Base-by-base conservation (phyloP, 164 flowering plant species). In the Vitis amurensis region DNA sequence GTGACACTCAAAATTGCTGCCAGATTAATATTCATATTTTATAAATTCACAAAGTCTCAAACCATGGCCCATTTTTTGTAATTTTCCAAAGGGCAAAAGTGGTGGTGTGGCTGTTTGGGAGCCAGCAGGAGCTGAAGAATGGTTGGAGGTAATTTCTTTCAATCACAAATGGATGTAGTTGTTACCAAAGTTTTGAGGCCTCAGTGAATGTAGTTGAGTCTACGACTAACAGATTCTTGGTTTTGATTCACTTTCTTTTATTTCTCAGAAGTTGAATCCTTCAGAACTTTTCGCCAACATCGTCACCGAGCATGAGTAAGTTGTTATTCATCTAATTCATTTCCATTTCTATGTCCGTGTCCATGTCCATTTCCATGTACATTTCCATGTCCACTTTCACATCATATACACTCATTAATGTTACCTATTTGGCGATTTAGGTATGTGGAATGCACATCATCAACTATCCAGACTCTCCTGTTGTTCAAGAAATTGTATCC, bases 81-180 rank as follows among this genome's bases (percentile, higher is more conserved):
- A 37, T 3, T 37, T 37, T 44, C 30, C 13, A 11, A 6, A 80
- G 83, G 71, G 76, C 61, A 55, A 71, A 52, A 82, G 68, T 75
- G 85, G 85, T 23, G 85, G 85, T 47, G 2, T 82, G 16, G 5
- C 85, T n/a, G 78, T 83, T 1, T 82, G 83, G 85, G 85, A 82
- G 70, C 85, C 83, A 2, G 78, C 74, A 29, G 73, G 78, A 66
- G 76, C 78, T 61, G 71, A 56, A 14, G 59, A 73, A 47, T 80
- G 85, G 85, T 55, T 82, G 68, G 85, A 82, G 80, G 85, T 75
- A 73, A 72, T 55, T 51, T 37, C 8, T 1, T 29, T 29, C 3
- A 53, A 23, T 23, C 27, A 23, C 27, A 23, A 23, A 23, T 23
- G 0, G 27, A 23, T 23, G 27, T 23, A 23, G 27, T 23, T 23